These are phyloP conservation scores for Vicia faba DNA, from an alignment of 306 rosid species.

Conservation along the genomic window DNA sequence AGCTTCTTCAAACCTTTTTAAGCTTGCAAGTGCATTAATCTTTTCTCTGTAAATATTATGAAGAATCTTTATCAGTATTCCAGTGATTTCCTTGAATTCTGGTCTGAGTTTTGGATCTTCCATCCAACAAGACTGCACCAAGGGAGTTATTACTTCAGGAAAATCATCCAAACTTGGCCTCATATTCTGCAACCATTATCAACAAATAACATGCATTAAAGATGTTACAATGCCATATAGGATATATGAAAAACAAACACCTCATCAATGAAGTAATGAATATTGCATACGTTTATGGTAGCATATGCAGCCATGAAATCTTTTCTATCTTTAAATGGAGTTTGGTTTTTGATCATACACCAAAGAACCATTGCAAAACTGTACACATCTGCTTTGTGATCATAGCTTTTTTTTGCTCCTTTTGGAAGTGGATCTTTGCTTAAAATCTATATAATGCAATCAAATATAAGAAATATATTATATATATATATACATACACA, in stretches of 20 bases:
- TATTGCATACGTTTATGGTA: slow-evolving; percentile 44
- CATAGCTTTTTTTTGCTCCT: slow-evolving; percentile 54
- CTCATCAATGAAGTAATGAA: slow-evolving; percentile 6
- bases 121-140: slow-evolving; percentile 68
- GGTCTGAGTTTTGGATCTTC: slow-evolving; percentile 59
- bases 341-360: slow-evolving; percentile 57
- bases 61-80: slow-evolving; percentile 35
- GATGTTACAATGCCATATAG: neutral
- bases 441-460: slow-evolving; percentile 40
- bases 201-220: neutral
- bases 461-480: neutral
- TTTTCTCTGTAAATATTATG: slow-evolving; percentile 6
- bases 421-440: slow-evolving; percentile 51
- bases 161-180: slow-evolving; percentile 55
- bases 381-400: slow-evolving; percentile 67
- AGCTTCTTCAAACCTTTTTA: neutral
- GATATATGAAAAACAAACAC: too few relatives aligned
- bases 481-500: too few relatives aligned
- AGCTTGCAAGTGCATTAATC: neutral
- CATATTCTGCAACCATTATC: slow-evolving; percentile 40
- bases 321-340: slow-evolving; percentile 56
- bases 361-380: slow-evolving; percentile 67
- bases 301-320: slow-evolving; percentile 70
- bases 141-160: slow-evolving; percentile 46
- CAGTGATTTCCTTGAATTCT: slow-evolving; percentile 51